These are phyloP conservation scores for Quercus wislizeni DNA, from an alignment of 306 rosid species.

Conservation along the genomic window DNA sequence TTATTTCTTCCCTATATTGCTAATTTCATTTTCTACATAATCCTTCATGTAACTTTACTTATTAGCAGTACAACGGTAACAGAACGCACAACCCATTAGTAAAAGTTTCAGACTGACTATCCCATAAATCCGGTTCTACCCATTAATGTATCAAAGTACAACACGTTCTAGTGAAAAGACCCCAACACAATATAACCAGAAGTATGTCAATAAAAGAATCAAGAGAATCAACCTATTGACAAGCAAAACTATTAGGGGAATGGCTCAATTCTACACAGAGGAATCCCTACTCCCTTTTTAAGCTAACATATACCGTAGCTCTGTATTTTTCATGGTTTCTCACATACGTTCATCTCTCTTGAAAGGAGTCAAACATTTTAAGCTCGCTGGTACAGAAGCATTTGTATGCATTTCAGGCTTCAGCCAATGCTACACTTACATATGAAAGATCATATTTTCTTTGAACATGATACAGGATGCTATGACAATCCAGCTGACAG, in stretches of 20 bases:
- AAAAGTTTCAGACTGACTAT: too few species aligned
- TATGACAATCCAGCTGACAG: slow-evolving; percentile 31
- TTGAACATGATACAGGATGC: slow-evolving; percentile 2
- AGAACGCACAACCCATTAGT: too few species aligned
- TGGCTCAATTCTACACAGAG: neutral
- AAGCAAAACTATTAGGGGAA: neutral
- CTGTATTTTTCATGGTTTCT: neutral
- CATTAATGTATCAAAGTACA: too few species aligned
- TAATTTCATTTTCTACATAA: too few species aligned
- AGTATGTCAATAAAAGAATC: too few species aligned
- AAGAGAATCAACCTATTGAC: neutral
- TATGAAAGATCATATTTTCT: neutral
- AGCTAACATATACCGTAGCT: neutral
- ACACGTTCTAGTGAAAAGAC: too few species aligned
- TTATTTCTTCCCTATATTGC: too few species aligned
- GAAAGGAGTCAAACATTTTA: neutral
- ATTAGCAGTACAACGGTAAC: too few species aligned
- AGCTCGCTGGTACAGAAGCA: neutral
- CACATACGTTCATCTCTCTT: neutral
- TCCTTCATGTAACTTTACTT: too few species aligned
- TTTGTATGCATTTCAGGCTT: neutral
- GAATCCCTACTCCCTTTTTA: neutral
- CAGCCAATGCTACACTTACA: neutral
- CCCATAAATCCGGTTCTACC: too few species aligned
- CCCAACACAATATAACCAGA: too few species aligned